A percentile compares a stretch with the other conserved stretches of the same genome.
phyloP scores from a whole-genome alignment of 176 grass and related monocot genomes.

The Bolboschoenus planiculmis region DNA sequence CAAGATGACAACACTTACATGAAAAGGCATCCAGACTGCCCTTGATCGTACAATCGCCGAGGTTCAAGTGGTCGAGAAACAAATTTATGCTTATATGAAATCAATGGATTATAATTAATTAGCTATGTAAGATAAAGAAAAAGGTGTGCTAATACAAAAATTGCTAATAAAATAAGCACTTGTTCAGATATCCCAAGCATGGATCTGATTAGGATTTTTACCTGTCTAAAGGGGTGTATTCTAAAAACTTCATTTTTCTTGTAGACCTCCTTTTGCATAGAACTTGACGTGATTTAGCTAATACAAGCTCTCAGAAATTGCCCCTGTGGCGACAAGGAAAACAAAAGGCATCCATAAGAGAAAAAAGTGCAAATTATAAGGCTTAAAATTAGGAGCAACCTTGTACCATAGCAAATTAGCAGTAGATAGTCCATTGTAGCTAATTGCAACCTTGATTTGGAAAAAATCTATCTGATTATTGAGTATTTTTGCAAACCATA shows the following conservation, averaged over 20 bases:
- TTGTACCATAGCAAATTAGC: too few relatives aligned
- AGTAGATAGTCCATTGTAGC: too few relatives aligned
- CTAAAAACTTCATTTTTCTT: conserved; percentile 93
- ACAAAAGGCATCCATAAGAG: too few relatives aligned
- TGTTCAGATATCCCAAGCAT: neutral
- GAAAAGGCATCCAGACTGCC: conserved; percentile 76
- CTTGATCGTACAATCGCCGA: conserved; percentile 72
- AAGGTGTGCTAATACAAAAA: too few relatives aligned
- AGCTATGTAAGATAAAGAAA: neutral
- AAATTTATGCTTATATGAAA: conserved; percentile 57
- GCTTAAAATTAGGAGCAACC: too few relatives aligned
- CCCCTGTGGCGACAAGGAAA: too few relatives aligned
- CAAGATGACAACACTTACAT: conserved; percentile 16
- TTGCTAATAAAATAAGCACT: too few relatives aligned
- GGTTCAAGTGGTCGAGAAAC: conserved; percentile 65
- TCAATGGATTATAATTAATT: neutral
- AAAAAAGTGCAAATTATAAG: too few relatives aligned
- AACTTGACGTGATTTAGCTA: neutral
- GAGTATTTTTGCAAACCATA: too few relatives aligned
- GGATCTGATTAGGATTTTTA: conserved; percentile 12
- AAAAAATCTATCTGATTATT: too few relatives aligned
- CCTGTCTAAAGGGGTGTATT: conserved; percentile 88
- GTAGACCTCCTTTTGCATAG: conserved; percentile 17
- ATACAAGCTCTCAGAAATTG: neutral
- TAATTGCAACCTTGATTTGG: too few relatives aligned